Evolutionary conservation across 257 asterid species (phyloP).

Genomic region (Nicotiana obtusifolia): DNA sequence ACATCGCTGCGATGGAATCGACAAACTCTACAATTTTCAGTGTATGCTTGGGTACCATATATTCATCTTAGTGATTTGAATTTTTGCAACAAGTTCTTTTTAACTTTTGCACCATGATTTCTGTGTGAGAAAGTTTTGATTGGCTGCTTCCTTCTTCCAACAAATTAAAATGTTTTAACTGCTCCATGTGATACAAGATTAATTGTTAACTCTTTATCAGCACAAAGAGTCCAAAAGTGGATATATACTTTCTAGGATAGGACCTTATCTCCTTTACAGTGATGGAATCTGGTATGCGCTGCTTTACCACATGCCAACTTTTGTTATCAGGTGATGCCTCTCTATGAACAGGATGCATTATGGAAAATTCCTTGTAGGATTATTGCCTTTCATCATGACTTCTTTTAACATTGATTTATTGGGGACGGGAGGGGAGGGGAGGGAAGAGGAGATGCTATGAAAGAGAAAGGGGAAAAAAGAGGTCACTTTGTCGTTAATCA

Average conservation of each 20-base stretch:
- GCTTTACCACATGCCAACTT: background rate
- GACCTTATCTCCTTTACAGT: background rate
- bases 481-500: too few species aligned
- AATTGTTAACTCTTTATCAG: conserved; percentile 1
- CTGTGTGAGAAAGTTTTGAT: background rate
- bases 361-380: background rate
- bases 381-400: background rate
- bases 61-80: too few species aligned
- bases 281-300: background rate
- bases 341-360: background rate
- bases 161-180: background rate
- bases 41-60: conserved; percentile 86
- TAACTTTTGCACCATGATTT: background rate
- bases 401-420: background rate
- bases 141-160: background rate
- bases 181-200: background rate
- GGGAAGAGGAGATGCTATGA: too few species aligned
- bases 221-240: background rate
- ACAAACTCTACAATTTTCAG: conserved; percentile 72
- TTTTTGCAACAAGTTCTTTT: too few species aligned
- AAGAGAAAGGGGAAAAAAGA: too few species aligned
- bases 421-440: too few species aligned
- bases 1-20: conserved; percentile 61
- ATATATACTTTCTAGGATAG: background rate
- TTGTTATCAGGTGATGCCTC: background rate